A percentile compares a stretch with the other conserved stretches of the same genome.
Conservation (phyloP, 2,329 filamentous ascomycete genomes). For the Stachybotrys echinatus region DNA sequence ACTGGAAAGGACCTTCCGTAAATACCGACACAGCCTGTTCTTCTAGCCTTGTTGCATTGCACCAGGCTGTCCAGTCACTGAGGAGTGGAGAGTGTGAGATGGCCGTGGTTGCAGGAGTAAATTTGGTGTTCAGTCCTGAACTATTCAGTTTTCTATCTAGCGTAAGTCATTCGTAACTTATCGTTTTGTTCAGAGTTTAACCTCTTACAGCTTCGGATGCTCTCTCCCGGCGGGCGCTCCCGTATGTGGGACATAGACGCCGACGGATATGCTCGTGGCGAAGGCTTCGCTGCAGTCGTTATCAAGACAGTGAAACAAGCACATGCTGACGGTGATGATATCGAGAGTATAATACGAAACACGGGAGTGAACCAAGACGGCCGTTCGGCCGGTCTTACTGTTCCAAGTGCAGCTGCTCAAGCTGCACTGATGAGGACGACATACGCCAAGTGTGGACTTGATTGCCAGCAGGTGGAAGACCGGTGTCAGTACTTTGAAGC, state of each 20-base stretch:
- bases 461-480: slow-evolving; percentile 18
- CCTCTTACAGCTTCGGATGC: slow-evolving; percentile 2
- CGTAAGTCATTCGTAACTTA: background rate
- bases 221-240: slow-evolving; percentile 16
- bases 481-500: slow-evolving; percentile 36
- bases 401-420: slow-evolving; percentile 25
- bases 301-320: slow-evolving; percentile 35
- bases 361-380: slow-evolving; percentile 34
- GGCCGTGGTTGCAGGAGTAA: slow-evolving; percentile 13
- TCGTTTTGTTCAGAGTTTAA: background rate
- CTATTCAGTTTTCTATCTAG: background rate
- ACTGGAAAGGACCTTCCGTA: slow-evolving; percentile 31
- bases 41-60: slow-evolving; percentile 29
- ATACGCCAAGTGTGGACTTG: slow-evolving; percentile 29
- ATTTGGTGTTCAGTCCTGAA: slow-evolving; percentile 4
- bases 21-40: slow-evolving; percentile 38
- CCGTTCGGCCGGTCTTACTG: slow-evolving; percentile 33
- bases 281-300: slow-evolving; percentile 34
- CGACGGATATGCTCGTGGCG: slow-evolving; percentile 40
- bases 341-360: slow-evolving; percentile 27
- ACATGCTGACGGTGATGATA: slow-evolving; percentile 26
- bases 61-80: slow-evolving; percentile 29
- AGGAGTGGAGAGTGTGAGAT: slow-evolving; percentile 20
- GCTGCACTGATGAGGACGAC: slow-evolving; percentile 28
- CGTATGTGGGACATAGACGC: slow-evolving; percentile 22